These are phyloP conservation scores for Saturnispora silvae DNA, from an alignment of 805 yeast species.

Conservation along the genomic window DNA sequence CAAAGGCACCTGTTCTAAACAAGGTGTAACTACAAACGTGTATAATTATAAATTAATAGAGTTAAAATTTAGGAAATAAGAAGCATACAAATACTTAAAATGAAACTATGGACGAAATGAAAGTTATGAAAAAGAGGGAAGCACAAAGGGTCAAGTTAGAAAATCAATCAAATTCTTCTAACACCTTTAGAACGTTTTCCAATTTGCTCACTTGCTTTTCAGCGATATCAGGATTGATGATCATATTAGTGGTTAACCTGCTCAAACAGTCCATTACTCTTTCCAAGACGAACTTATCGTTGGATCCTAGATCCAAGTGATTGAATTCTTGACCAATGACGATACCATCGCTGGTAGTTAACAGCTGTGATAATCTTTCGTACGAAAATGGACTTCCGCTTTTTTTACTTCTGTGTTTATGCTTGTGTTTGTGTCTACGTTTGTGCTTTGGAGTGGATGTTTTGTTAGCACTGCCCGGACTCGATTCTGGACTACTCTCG, in stretches of 20 bases:
- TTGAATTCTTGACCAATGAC: slow-evolving; percentile 63
- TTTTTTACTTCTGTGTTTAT: slow-evolving; percentile 1
- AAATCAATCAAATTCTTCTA: slow-evolving; percentile 67
- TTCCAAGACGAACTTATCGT: slow-evolving; percentile 72
- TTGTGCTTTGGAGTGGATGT: no score
- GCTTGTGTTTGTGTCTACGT: slow-evolving; percentile 5
- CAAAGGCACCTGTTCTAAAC: slow-evolving; percentile 82
- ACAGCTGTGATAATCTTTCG: slow-evolving; percentile 37
- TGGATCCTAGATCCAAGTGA: slow-evolving; percentile 58
- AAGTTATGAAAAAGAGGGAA: no score
- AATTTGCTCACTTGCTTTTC: slow-evolving; percentile 72
- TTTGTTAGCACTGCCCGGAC: no score
- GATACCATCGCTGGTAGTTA: slow-evolving; percentile 51
- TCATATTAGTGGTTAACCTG: slow-evolving; percentile 83
- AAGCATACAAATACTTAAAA: background rate
- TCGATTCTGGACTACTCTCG: no score
- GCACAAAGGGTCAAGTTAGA: no score
- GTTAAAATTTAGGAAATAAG: slow-evolving; percentile 2
- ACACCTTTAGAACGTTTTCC: slow-evolving; percentile 70
- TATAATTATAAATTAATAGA: background rate
- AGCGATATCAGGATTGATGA: slow-evolving; percentile 69
- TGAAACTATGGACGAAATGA: no score
- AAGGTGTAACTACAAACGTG: slow-evolving; percentile 25
- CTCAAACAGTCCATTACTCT: slow-evolving; percentile 78
- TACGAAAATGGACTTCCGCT: slow-evolving; percentile 18